Base-by-base conservation (phyloP, 2,329 filamentous ascomycete species). In the Stagonosporopsis rhizophila region DNA sequence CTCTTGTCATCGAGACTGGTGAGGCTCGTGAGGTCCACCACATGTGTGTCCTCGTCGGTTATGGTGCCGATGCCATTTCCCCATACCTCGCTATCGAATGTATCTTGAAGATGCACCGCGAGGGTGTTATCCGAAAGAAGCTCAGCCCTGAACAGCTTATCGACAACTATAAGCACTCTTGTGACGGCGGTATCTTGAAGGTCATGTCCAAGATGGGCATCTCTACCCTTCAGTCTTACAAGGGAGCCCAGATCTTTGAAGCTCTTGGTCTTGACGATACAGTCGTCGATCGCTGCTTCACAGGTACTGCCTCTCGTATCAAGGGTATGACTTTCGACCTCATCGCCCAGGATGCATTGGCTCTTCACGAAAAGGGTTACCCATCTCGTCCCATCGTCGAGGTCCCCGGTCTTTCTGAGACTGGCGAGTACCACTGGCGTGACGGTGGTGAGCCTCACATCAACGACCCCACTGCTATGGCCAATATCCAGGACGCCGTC, bases 191-290 rank as follows among this genome's bases (percentile, higher is more conserved):
- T 80, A 96, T 98, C 62, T 83, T 98, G 62, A 98, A 98, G 79
- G 94, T 98, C 75, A 98, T 98, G 94, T 95, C 90, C 77, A 98
- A 98, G 83, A 98, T 98, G 94, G 94, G 94, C 81, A 98, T 98
- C 63, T 97, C 94, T 6, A 98, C 94, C 28, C 83, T 98, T 41
- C 92, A 94, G 72, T 94, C 90, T 66, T 98, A 98, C 83, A 98
- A 98, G 83, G 94, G 94, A 73, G 94, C 94, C 52, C 94, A 98
- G 81, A 98, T 98, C 63, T 98, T 97, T 67, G 94, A 98, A 76
- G 92, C 93, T 44, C 89, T 98, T 39, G 94, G 94, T 78, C 88
- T 97, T 30, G 93, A 97, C 71, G 93, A 96, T 75, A 84, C 85
- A 19, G 93, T 98, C 42, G 91, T 98, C 49, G 93, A 98, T 75